Evolutionary conservation across 2,329 filamentous ascomycete genomes (phyloP), one percentile per base, ranked within the genome.

Genomic region (Phialemoniopsis sp.): DNA sequence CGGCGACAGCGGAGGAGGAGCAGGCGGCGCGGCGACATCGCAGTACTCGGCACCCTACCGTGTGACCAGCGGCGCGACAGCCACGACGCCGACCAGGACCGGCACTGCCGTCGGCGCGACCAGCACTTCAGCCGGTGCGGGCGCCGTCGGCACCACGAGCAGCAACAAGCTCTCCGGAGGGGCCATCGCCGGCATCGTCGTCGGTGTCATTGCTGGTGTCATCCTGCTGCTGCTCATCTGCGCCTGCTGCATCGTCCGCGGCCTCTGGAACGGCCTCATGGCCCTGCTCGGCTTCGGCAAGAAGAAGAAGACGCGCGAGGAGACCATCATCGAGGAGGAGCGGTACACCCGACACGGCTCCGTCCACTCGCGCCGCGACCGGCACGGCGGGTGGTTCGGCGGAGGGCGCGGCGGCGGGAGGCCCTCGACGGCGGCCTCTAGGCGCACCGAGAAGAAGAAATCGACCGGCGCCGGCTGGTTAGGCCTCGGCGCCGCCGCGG

Each of bases 141-240:
- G 73, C 4, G 74, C 75, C 7, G 73, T 70, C 34, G 70, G 68
- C 36, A 55, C 54, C 9, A 66, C 72, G 17, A 60, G 57, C 8
- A 56, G 52, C 13, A 57, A 54, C 32, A 49, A 53, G 19, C 72
- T 90, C 39, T 86, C 81, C 51, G 76, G 72, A 32, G 86, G 85
- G 38, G 86, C 84, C 43, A 90, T 90, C 51, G 86, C 87, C 13
- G 86, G 86, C 44, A 90, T 90, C 52, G 86, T 90, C 48, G 82
- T 90, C 40, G 86, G 86, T 46, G 76, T 79, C 10, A 70, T 90
- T 36, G 73, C 75, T 13, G 86, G 83, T 45, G 69, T 89, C 29
- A 62, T 73, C 31, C 67, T 90, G 3, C 74, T 90, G 16, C 66
- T 83, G 5, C 72, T 87, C 8, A 64, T 89, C 53, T 89, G 84